Conservation (phyloP, 2,329 filamentous ascomycete species). For the Pestalotiopsis sp. region DNA sequence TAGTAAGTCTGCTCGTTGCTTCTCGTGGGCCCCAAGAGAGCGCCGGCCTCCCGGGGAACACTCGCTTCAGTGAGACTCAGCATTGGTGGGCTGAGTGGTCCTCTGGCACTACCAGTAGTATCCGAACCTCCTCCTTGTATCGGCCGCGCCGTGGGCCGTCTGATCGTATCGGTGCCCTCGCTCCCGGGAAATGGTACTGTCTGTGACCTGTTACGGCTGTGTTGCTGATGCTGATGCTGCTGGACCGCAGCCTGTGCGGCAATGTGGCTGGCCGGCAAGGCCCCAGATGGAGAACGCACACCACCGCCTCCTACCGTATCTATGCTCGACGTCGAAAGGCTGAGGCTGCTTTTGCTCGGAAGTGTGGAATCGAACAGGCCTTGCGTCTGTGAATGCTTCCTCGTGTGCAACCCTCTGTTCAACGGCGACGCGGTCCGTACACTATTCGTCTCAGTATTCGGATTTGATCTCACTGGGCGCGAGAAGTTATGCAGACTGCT, state of each 20-base stretch:
- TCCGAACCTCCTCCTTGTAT: slow-evolving; percentile 27
- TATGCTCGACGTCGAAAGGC: slow-evolving; percentile 53
- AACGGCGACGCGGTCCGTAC: slow-evolving; percentile 45
- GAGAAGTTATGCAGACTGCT: slow-evolving; percentile 61
- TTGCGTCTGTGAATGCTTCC: slow-evolving; percentile 73
- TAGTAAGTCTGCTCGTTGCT: slow-evolving; percentile 49
- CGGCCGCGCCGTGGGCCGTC: slow-evolving; percentile 37
- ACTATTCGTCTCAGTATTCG: slow-evolving; percentile 31
- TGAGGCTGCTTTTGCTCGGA: slow-evolving; percentile 63
- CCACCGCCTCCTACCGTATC: slow-evolving; percentile 19
- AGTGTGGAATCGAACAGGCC: slow-evolving; percentile 77
- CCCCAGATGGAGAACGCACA: slow-evolving; percentile 32
- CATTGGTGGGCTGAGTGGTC: slow-evolving; percentile 63
- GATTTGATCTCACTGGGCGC: slow-evolving; percentile 47
- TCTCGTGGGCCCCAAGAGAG: slow-evolving; percentile 42
- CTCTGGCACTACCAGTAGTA: slow-evolving; percentile 28
- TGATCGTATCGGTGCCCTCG: slow-evolving; percentile 45
- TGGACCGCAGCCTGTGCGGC: slow-evolving; percentile 78
- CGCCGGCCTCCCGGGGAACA: slow-evolving; percentile 58
- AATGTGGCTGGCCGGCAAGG: slow-evolving; percentile 72
- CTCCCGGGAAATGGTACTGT: slow-evolving; percentile 64
- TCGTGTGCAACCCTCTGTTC: slow-evolving; percentile 37
- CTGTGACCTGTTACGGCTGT: slow-evolving; percentile 71
- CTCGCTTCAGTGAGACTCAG: slow-evolving; percentile 68
- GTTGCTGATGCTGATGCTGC: slow-evolving; percentile 40